phyloP scores from a whole-genome alignment of 2,329 filamentous ascomycete genomes.

The Botrytis cinerea region DNA sequence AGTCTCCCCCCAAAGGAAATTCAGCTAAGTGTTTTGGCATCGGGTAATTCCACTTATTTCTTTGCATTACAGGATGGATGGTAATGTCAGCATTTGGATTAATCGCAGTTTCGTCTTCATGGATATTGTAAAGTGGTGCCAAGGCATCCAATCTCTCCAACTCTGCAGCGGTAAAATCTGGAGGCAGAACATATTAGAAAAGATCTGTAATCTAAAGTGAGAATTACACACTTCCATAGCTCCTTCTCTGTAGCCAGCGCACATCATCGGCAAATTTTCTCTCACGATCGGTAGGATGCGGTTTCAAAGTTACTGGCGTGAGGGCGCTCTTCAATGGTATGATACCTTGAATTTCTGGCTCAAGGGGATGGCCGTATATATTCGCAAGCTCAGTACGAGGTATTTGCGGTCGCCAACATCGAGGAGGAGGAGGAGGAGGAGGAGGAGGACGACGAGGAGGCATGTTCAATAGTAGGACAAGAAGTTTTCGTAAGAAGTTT shows the following conservation, averaged over 20 bases:
- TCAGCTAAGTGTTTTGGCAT: constrained; percentile 20
- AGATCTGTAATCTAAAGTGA: neutral
- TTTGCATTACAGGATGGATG: constrained; percentile 23
- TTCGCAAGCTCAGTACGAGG: constrained; percentile 16
- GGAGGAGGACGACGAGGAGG: neutral
- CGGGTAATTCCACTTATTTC: constrained; percentile 20
- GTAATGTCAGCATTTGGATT: neutral
- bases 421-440: neutral
- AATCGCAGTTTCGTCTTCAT: neutral
- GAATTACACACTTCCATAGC: neutral
- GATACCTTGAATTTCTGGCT: neutral
- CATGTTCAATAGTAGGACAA: neutral
- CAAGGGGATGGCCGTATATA: constrained; percentile 3
- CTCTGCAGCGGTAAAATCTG: constrained; percentile 24
- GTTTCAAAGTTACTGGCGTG: constrained; percentile 14
- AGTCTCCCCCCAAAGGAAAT: constrained; percentile 22
- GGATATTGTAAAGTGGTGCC: neutral
- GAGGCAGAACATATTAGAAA: neutral
- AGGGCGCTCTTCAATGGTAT: constrained; percentile 23
- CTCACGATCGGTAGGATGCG: neutral
- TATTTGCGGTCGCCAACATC: neutral
- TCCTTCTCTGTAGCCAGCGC: constrained; percentile 5
- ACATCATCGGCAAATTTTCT: constrained; percentile 7
- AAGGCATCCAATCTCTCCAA: neutral
- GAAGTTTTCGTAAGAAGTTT: neutral